A percentile compares a stretch with the other conserved stretches of the same genome.
These are phyloP conservation scores for Pseudogymnoascus sp. DNA, from an alignment of 2,329 filamentous ascomycete species.

Conservation along the genomic window DNA sequence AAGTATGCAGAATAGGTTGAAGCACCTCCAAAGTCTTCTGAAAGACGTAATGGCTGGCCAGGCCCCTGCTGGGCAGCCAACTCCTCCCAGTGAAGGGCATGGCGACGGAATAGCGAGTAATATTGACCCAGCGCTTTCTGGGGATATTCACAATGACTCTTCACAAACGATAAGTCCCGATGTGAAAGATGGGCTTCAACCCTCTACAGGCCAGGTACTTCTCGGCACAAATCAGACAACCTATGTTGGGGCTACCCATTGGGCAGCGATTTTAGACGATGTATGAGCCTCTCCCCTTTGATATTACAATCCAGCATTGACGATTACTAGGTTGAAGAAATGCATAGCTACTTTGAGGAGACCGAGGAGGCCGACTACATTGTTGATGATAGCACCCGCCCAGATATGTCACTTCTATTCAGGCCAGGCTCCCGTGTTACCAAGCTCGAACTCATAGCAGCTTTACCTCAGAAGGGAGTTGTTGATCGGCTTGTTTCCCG, in stretches of 20 bases:
- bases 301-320: background rate
- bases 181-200: constrained; percentile 15
- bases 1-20: constrained; percentile 48
- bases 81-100: background rate
- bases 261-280: constrained; percentile 54
- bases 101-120: background rate
- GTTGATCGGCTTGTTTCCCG: constrained; percentile 45
- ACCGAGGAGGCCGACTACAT: constrained; percentile 26
- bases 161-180: constrained; percentile 12
- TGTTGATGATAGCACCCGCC: constrained; percentile 28
- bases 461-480: constrained; percentile 40
- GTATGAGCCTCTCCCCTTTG: constrained; percentile 32
- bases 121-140: background rate
- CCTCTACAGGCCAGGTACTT: constrained; percentile 36
- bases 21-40: constrained; percentile 51
- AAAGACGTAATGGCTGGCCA: constrained; percentile 41
- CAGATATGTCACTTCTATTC: constrained; percentile 33
- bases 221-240: constrained; percentile 37
- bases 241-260: constrained; percentile 54
- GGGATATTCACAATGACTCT: background rate
- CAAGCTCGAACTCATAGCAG: constrained; percentile 40
- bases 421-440: constrained; percentile 31
- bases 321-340: constrained; percentile 46
- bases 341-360: constrained; percentile 48
- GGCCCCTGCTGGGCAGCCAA: background rate